Conservation (phyloP, 1,284 basidiomycete species). For the Apiotrichum mycotoxinovorans region DNA sequence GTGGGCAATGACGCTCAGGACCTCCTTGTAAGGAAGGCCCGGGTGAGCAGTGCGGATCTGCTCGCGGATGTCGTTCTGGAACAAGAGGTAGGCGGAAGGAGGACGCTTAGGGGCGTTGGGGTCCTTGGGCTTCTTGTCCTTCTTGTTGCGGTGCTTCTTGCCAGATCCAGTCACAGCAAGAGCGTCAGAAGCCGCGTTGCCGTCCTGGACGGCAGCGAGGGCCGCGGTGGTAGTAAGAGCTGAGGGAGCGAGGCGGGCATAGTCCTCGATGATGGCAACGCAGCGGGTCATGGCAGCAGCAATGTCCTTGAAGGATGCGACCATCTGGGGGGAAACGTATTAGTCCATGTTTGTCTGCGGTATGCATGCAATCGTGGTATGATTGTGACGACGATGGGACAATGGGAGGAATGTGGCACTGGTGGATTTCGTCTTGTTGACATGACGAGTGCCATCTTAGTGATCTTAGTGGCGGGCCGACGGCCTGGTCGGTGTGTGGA, state of each 20-base stretch:
- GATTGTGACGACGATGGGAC: not conserved
- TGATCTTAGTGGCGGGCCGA: not conserved
- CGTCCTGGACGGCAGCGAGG: constrained; percentile 19
- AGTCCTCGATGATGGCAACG: constrained; percentile 45
- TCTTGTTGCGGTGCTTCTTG: constrained; percentile 35
- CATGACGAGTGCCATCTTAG: not conserved
- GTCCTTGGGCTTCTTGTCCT: constrained; percentile 63
- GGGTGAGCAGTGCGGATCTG: constrained; percentile 59
- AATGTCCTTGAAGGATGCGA: constrained; percentile 47
- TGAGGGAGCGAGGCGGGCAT: constrained; percentile 41
- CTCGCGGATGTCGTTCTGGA: constrained; percentile 86
- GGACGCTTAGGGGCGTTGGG: constrained; percentile 93
- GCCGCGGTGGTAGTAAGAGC: constrained; percentile 24
- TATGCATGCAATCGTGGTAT: not conserved
- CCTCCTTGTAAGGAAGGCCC: constrained; percentile 64
- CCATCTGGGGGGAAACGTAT: constrained; percentile 42
- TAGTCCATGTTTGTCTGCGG: not conserved
- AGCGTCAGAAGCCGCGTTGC: constrained; percentile 19
- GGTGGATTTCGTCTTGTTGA: not conserved
- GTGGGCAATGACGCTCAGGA: constrained; percentile 67
- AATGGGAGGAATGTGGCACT: not conserved
- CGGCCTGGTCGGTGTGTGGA: not conserved
- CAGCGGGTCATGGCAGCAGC: constrained; percentile 48
- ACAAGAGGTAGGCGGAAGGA: constrained; percentile 89
- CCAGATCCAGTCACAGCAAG: constrained; percentile 18